Evolutionary conservation across 78 protist species (phyloP), one percentile per base, ranked within the genome.

Genomic region (Bodo saltans): DNA sequence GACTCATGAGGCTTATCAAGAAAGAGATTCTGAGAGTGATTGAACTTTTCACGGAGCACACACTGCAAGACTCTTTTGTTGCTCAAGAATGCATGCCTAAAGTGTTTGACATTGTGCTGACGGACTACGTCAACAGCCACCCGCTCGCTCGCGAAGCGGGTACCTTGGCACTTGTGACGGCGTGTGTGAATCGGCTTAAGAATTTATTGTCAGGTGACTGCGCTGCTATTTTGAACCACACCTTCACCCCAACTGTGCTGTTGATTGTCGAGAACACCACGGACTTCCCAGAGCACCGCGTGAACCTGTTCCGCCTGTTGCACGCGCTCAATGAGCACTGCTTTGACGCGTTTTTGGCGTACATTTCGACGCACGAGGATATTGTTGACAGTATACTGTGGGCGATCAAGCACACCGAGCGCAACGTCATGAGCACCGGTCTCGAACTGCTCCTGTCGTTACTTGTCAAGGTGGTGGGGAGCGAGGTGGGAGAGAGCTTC

Each of bases 331-430:
- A 95, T 80, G 70, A 82, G 12, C 79, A 91, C 74, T 92, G 97
- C 74, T 96, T 93, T 90, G 23, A 72, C n/a, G 42, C 83, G 17
- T 78, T 85, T 8, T 25, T 85, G 32, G 25, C 30, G 37, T 42
- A 40, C 30, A 23, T 1, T 1, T 47, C 39, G 38, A 87, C 88
- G 74, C 94, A 93, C 83, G 86, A 88, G 78, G 60, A 92, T 25
- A 73, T 95, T 35, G 82, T 97, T 42, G 96, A 94, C 79, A 83
- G 93, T 33, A 87, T 96, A 72, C 83, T 94, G 60, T 95, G 98
- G 97, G 97, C 97, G 0, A 70, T 95, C 79, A 92, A 95, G 85
- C 98, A 95, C 85, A 88, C 92, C 25, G 97, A 96, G 83, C 84
- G 95, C 41, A 87, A 89, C 47, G 88, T 94, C 33, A 74, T 88